Evolutionary conservation across 176 grass and related monocot genomes (phyloP).

Genomic region (Aegilops sharonensis): DNA sequence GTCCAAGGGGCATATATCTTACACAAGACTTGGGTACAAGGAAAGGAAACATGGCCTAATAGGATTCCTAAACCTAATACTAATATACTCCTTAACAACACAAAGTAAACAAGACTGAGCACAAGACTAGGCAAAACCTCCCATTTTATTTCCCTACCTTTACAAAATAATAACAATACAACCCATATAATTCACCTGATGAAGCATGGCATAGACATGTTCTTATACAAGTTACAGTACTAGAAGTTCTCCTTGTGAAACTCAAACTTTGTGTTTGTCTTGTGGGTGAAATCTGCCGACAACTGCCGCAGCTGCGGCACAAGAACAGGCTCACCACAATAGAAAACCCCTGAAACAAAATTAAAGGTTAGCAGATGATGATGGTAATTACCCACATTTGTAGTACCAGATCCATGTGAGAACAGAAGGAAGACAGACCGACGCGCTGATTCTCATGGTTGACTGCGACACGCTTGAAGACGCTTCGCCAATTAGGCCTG

Average conservation of each 20-base stretch:
- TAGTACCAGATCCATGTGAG: not conserved
- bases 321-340: conserved; percentile 80
- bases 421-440: conserved; percentile 41
- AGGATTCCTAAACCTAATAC: too few relatives aligned
- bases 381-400: not conserved
- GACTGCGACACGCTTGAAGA: conserved; percentile 79
- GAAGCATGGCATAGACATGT: not conserved
- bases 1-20: too few relatives aligned
- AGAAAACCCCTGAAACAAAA: conserved; percentile 81
- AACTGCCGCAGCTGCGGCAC: conserved; percentile 65
- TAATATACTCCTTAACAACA: too few relatives aligned
- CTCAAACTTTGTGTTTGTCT: conserved; percentile 86
- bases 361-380: conserved; percentile 22
- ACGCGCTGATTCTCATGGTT: conserved; percentile 64
- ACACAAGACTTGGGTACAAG: too few relatives aligned
- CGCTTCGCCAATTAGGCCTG: conserved; percentile 87
- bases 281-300: conserved; percentile 87
- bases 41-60: too few relatives aligned
- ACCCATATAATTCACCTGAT: not conserved
- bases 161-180: too few relatives aligned
- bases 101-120: too few relatives aligned
- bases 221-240: not conserved
- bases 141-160: too few relatives aligned
- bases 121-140: too few relatives aligned
- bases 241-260: conserved; percentile 99